A percentile compares a stretch with the other conserved stretches of the same genome.
phyloP scores from a whole-genome alignment of 805 yeast genomes.

The Lipomyces yamanashiensis region DNA sequence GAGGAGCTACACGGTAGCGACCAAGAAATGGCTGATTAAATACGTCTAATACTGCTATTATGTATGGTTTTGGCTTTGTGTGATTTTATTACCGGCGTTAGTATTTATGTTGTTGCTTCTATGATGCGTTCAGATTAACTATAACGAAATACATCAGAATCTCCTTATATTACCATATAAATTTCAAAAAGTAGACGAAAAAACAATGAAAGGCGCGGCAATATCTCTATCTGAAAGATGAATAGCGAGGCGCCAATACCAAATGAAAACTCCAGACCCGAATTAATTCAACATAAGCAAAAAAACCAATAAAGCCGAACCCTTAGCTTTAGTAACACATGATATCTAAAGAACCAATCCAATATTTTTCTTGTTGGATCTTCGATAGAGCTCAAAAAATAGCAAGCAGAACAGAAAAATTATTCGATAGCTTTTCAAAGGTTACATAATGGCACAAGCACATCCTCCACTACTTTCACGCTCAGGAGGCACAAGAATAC shows the following conservation, averaged over 20 bases:
- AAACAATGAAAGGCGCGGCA: too few species aligned
- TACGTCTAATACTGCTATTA: neutral
- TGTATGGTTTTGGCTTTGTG: neutral
- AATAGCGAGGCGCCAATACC: neutral
- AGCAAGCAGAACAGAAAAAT: neutral
- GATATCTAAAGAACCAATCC: neutral
- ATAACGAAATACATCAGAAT: too few species aligned
- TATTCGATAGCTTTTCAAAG: neutral
- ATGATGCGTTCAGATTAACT: too few species aligned
- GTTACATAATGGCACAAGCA: slow-evolving; percentile 1
- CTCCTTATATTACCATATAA: too few species aligned
- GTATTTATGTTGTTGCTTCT: too few species aligned
- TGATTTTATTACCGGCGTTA: neutral
- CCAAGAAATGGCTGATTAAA: neutral
- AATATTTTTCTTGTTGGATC: neutral
- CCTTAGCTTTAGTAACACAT: neutral
- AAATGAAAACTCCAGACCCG: slow-evolving; percentile 10
- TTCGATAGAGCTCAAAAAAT: neutral
- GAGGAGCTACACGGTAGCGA: slow-evolving; percentile 4
- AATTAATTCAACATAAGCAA: slow-evolving; percentile 1
- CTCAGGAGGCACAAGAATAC: slow-evolving; percentile 6
- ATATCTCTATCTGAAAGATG: neutral
- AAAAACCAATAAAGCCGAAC: neutral
- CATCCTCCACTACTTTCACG: slow-evolving; percentile 10
- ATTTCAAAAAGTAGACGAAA: too few species aligned